Evolutionary conservation across 148 eudicot species (phyloP).

Genomic region (Nepenthes mirabilis): DNA sequence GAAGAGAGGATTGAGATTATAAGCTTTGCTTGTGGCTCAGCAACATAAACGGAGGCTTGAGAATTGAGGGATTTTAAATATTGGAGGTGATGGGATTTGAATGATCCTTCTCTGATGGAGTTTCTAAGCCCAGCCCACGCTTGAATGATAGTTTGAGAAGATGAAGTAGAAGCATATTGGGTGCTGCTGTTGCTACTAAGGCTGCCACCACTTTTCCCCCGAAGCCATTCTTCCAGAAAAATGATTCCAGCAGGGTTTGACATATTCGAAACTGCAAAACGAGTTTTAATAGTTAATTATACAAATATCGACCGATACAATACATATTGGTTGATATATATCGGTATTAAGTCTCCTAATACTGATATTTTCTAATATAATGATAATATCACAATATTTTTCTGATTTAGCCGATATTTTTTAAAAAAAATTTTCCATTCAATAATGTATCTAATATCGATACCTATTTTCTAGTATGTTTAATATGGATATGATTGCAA

Average conservation of each 20-base stretch:
- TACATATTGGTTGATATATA: too few relatives aligned
- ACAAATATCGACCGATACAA: too few relatives aligned
- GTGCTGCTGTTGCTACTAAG: constrained; percentile 13
- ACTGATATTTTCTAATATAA: too few relatives aligned
- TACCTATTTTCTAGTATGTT: too few relatives aligned
- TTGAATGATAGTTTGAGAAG: constrained; percentile 74
- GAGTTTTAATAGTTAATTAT: too few relatives aligned
- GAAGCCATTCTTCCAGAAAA: constrained; percentile 88
- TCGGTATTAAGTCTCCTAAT: too few relatives aligned
- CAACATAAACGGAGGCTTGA: constrained; percentile 57
- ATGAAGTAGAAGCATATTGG: constrained; percentile 22
- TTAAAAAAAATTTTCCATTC: too few relatives aligned
- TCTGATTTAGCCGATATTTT: too few relatives aligned
- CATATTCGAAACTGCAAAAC: constrained; percentile 19
- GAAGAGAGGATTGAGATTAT: constrained; percentile 60
- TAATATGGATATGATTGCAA: too few relatives aligned
- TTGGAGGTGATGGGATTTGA: constrained; percentile 34
- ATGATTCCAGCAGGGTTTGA: constrained; percentile 42
- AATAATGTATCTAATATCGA: too few relatives aligned
- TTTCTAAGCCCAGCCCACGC: constrained; percentile 90
- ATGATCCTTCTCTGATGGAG: constrained; percentile 36
- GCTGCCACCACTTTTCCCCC: constrained; percentile 22
- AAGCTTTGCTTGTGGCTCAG: constrained; percentile 95
- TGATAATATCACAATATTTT: too few relatives aligned
- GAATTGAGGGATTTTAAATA: constrained; percentile 49